Evolutionary conservation across 305 asterid species (phyloP).

Genomic region (Fraxinus floribunda): DNA sequence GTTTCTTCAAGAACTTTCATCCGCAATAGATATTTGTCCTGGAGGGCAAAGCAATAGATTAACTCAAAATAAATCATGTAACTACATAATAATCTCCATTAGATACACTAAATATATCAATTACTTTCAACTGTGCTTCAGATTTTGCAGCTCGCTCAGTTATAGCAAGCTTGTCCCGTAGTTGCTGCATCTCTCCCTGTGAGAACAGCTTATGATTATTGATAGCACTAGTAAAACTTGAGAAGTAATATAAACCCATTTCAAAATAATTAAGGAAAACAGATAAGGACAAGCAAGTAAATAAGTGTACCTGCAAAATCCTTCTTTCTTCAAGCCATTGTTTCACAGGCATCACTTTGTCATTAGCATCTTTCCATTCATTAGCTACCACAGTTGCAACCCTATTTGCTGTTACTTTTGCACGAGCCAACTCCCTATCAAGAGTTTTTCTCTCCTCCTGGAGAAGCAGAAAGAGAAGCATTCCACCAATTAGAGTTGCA

Average conservation of each 20-base stretch:
- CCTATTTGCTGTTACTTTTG: constrained; percentile 96
- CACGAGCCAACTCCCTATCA: constrained; percentile 97
- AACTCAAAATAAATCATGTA: background rate
- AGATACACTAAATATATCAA: constrained; percentile 20
- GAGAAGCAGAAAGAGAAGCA: constrained; percentile 13
- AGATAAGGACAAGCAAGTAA: background rate
- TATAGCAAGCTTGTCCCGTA: constrained; percentile 84
- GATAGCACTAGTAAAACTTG: background rate
- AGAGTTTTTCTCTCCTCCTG: constrained; percentile 98
- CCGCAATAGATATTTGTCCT: constrained; percentile 90
- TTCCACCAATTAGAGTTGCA: constrained; percentile 15
- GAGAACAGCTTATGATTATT: constrained; percentile 24
- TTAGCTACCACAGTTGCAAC: constrained; percentile 99
- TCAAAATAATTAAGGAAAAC: background rate
- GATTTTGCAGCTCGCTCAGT: constrained; percentile 88
- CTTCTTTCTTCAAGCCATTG: constrained; percentile 99
- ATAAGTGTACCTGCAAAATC: constrained; percentile 68
- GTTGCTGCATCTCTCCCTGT: constrained; percentile 98
- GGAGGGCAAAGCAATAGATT: constrained; percentile 26
- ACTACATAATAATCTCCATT: background rate
- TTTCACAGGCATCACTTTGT: constrained; percentile 98
- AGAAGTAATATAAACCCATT: constrained; percentile 14
- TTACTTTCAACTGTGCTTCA: constrained; percentile 91
- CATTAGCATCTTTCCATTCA: constrained; percentile 98
- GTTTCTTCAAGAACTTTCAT: constrained; percentile 91